Evolutionary conservation across 768 basidiomycete genomes (phyloP).

Genomic region (Lactarius akahatsu): DNA sequence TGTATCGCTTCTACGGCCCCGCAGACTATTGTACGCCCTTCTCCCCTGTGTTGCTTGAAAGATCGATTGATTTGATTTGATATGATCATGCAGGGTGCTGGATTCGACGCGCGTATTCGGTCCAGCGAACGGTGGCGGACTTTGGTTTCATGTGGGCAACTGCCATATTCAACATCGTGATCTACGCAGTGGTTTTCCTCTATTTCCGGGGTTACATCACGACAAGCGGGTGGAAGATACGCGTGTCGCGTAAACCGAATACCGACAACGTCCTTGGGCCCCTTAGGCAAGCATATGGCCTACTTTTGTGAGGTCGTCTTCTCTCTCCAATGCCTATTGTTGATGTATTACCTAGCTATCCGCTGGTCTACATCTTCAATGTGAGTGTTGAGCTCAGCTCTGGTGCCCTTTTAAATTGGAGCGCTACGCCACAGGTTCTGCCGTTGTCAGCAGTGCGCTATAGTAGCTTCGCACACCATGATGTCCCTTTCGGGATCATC

Average conservation of each 20-base stretch:
- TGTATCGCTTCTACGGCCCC: conserved; percentile 41
- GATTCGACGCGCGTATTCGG: conserved; percentile 40
- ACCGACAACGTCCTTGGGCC: neutral
- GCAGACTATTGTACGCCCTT: conserved; percentile 41
- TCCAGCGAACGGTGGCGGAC: conserved; percentile 45
- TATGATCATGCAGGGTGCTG: conserved; percentile 45
- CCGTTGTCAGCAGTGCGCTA: conserved; percentile 45
- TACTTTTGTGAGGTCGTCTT: conserved; percentile 1
- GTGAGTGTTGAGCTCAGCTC: conserved; percentile 28
- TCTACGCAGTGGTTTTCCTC: conserved; percentile 47
- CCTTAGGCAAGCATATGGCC: neutral
- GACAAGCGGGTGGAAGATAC: conserved; percentile 35
- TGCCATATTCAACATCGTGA: conserved; percentile 40
- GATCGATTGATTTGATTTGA: neutral
- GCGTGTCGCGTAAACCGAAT: conserved; percentile 1
- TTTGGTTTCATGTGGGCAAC: conserved; percentile 52
- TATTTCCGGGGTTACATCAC: conserved; percentile 41
- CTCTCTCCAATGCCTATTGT: neutral
- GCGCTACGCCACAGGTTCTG: conserved; percentile 31
- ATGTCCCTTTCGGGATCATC: conserved; percentile 39
- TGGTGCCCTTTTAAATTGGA: neutral
- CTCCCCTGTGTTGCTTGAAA: neutral
- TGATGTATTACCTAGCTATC: conserved; percentile 39
- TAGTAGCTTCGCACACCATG: conserved; percentile 35
- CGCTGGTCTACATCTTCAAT: conserved; percentile 42